Base-by-base conservation (phyloP, 352 stramenopile species). In the Albugo laibachii region DNA sequence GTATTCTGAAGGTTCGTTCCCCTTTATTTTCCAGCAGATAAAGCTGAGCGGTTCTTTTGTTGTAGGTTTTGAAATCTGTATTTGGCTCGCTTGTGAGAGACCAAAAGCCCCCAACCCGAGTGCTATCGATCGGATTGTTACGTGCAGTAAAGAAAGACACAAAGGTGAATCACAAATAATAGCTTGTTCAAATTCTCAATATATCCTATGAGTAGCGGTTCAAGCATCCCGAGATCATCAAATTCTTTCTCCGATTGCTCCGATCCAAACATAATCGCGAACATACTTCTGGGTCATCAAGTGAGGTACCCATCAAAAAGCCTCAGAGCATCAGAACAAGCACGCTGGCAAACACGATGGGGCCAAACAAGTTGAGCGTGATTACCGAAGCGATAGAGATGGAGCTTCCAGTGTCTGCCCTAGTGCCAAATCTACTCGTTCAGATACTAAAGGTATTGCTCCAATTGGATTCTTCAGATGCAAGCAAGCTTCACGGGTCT, bases 241-340 rank as follows among this genome's bases (percentile, higher is more conserved):
- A 92, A 51, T 85, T 83, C 52, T 41, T 92, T 14, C 36, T 87
- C 20, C 73, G 73, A 1, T 40, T 92, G 19, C 49, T 92, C 24
- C 69, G 78, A n/a, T 85, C 75, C 3, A 87, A 87, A 56, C 65
- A 88, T 55, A 85, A 91, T 49, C 38, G 16, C 38, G 38, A 2
- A 43, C 50, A 11, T 19, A 36, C 11, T 55, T 31, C 24, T 31
- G 24, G 24, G 3, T 8, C 24, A 8, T 31, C 24, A 3, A 31
- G 8, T 8, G 24, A 31, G 8, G 24, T 31, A 31, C 24, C 24
- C 3, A 31, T 31, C 24, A 31, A 31, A 8, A 31, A 31, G 8
- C 24, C 24, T 31, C 24, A 31, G 24, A 31, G 40, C 13, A 15
- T 55, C 13, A 47, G 51, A 13, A 71, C 74, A 44, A 72, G 71